Base-by-base conservation (phyloP, 306 rosid genomes). In the Arachis hypogaea region DNA sequence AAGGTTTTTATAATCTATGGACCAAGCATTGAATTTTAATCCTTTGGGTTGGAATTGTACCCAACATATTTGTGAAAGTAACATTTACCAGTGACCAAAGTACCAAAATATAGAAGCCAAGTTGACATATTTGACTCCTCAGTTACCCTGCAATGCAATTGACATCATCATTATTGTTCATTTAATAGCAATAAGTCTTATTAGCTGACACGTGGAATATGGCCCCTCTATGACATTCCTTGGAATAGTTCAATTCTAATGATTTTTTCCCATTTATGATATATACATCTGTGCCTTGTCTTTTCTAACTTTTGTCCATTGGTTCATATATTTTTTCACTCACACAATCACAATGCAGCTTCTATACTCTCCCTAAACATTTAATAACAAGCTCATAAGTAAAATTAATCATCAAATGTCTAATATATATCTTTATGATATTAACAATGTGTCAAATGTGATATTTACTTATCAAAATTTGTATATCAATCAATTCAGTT, bases 231-330 rank as follows among this genome's bases (percentile, higher is more conserved):
- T 71, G 3, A 22, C 43, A 57, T 42, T 56, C 22, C 12, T 43
- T 22, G 11, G 11, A 28, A 7, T 43, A 8, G 43, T 42, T 57
- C 11, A 71, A 43, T 43, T 46, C 63, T 7, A 46, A 33, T 64
- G 54, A 64, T 64, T 33, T 58, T 54, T 69, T 69, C 16, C 44
- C 29, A 69, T 40, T 45, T 63, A 68, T 69, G 63, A 55, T 69
- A 47, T 58, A 41, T 40, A 47, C 52, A 69, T 55, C 41, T n/a
- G 14, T 63, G 70, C 50, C 55, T 40, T 63, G 71, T 62, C 66
- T 62, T 50, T 45, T 73, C 18, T 54, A 14, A 4, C 49, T 55
- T 74, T 66, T 41, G 56, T 63, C 78, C 72, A 74, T 43, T 18
- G 72, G 72, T 64, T 11, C 56, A 54, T 43, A 58, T 30, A 11